Percentiles rank a stretch among this genome's conserved stretches.
Conservation (phyloP, 2,329 filamentous ascomycete species). For the Ceratocystis destructans region DNA sequence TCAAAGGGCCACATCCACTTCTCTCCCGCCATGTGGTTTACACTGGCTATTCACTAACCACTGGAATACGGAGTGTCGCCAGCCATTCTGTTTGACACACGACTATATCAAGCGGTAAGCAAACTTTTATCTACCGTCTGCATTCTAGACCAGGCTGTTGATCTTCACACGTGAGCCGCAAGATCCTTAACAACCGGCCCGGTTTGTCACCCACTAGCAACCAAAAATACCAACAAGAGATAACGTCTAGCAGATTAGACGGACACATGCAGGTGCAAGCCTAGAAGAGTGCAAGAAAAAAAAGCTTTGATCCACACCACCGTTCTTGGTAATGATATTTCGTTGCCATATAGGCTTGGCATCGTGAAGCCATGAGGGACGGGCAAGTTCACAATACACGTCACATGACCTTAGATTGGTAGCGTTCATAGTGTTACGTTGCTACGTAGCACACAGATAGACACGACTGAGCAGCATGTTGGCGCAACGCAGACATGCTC, state of each 20-base stretch:
- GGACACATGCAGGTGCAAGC: background rate
- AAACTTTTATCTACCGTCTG: background rate
- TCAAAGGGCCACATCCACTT: background rate
- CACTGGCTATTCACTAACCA: background rate
- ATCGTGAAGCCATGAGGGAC: background rate
- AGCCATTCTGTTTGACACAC: background rate
- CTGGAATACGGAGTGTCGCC: background rate
- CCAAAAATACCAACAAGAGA: background rate
- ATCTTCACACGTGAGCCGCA: background rate
- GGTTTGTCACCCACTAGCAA: background rate
- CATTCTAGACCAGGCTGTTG: background rate
- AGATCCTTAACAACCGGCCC: slow-evolving; percentile 3
- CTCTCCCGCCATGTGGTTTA: background rate
- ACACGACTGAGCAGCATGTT: background rate
- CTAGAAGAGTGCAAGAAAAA: background rate
- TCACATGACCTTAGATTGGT: background rate
- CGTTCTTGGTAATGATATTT: background rate
- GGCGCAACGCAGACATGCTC: background rate
- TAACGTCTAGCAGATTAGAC: background rate
- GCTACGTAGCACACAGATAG: background rate
- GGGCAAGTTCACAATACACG: background rate
- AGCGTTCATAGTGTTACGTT: background rate
- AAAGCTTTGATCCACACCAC: background rate
- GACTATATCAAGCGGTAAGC: background rate
- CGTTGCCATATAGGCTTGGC: background rate